Evolutionary conservation across 1,284 basidiomycete genomes (phyloP), one percentile per base, ranked within the genome.

Genomic region (Tylopilus sp.): DNA sequence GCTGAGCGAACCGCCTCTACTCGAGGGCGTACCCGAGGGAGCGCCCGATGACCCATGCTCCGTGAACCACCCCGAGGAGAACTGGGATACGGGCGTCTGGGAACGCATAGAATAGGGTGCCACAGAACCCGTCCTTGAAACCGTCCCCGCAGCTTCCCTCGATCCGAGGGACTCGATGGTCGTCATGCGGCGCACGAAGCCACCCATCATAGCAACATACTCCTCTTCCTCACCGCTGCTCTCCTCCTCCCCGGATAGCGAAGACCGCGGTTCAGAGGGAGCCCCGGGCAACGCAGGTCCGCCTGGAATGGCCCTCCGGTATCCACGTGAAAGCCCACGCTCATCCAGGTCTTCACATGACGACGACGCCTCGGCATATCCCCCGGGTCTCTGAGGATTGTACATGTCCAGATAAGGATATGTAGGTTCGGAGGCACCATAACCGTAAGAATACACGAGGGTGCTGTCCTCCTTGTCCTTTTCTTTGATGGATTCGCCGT

Each of bases 111-210:
- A 60, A 40, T 31, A 48, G 38, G 17, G 56, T 46, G 51, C 51
- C 52, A 53, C 48, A 28, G 64, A 63, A 51, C 62, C 51, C 51
- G 53, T 46, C 43, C 51, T 46, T 20, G 58, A 60, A 41, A 60
- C 52, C 43, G 52, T 52, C 36, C 56, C 40, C 10, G 50, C 14
- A 28, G 53, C 64, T 55, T 80, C 85, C 45, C 76, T 73, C 21
- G 82, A 84, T 37, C 83, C 83, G 64, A 87, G 72, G 36, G 78
- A 81, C 61, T 87, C 83, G 56, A 88, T 88, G n/a, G 85, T 88
- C 30, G 84, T 80, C 84, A 88, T 86, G 29, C 85, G 81, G 46
- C 77, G 74, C 44, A 88, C 74, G 55, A 73, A 77, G 20, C 76
- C 72, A 46, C 84, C 83, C 44, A 87, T 68, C 46, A 88, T 73